A percentile compares a stretch with the other conserved stretches of the same genome.
These are phyloP conservation scores for Nitzschia inconspicua DNA, from an alignment of 108 stramenopile species.

Conservation along the genomic window DNA sequence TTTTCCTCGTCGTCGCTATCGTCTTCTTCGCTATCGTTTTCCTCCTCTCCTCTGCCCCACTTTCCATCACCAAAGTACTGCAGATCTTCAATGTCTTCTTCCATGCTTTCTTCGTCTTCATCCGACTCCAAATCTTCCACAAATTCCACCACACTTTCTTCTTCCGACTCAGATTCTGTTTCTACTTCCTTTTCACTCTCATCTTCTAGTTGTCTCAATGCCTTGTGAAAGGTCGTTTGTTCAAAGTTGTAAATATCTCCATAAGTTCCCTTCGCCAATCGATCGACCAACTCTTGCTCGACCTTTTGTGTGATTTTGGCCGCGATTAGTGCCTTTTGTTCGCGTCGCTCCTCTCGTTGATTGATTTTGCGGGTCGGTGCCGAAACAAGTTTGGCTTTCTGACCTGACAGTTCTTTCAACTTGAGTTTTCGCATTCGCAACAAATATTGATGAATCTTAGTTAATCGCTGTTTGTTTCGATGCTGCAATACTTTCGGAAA, in stretches of 20 bases:
- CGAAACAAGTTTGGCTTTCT: conserved; percentile 65
- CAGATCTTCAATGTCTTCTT: conserved; percentile 79
- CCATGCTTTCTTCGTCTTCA: conserved; percentile 61
- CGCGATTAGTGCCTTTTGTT: conserved; percentile 90
- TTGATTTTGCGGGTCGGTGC: conserved; percentile 88
- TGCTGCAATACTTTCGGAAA: conserved; percentile 93
- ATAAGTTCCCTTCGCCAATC: conserved; percentile 92
- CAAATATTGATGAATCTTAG: conserved; percentile 98
- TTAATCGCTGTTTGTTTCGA: conserved; percentile 97
- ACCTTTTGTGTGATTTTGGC: conserved; percentile 90
- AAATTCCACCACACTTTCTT: conserved; percentile 64
- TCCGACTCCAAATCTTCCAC: conserved; percentile 84
- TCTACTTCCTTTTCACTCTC: conserved; percentile 67
- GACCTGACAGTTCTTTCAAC: conserved; percentile 74
- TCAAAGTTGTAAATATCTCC: conserved; percentile 98
- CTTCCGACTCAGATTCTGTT: conserved; percentile 56
- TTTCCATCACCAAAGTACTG: conserved; percentile 65
- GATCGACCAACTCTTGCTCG: conserved; percentile 94
- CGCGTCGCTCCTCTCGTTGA: conserved; percentile 85
- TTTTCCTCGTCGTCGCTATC: conserved; percentile 38
- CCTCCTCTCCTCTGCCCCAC: conserved; percentile 37
- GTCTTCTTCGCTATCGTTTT: conserved; percentile 35
- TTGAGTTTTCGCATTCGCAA: conserved; percentile 96
- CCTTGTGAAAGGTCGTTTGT: conserved; percentile 80
- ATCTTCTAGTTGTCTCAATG: conserved; percentile 62